Percentiles rank a stretch among this genome's conserved stretches.
These are phyloP conservation scores for Cryptosporidium felis DNA, from an alignment of 169 alveolate species.

Conservation along the genomic window DNA sequence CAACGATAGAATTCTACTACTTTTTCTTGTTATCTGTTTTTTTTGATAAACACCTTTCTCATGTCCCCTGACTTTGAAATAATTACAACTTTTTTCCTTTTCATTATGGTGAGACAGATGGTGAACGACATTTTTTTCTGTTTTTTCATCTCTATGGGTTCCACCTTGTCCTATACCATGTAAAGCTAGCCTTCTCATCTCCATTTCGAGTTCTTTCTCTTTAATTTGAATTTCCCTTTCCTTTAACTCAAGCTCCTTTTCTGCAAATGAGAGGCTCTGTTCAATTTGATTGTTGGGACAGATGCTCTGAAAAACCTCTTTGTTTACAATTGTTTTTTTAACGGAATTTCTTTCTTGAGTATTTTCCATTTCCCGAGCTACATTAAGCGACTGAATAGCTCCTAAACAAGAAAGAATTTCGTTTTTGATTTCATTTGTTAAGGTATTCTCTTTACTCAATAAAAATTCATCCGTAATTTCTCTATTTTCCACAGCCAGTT, in stretches of 20 bases:
- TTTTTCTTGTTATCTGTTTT: not conserved
- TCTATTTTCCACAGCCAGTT: not conserved
- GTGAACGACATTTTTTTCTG: not conserved
- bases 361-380: not conserved
- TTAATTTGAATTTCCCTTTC: constrained; percentile 32
- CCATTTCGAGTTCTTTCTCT: constrained; percentile 34
- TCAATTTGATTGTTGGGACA: not conserved
- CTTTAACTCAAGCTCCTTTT: constrained; percentile 22
- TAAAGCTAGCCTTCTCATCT: not conserved
- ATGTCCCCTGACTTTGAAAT: constrained; percentile 6
- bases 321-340: constrained; percentile 17
- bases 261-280: not conserved
- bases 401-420: not conserved
- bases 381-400: no score
- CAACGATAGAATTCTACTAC: not conserved
- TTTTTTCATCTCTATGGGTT: not conserved
- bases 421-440: not conserved
- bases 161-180: constrained; percentile 1
- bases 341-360: not conserved
- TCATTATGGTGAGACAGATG: not conserved
- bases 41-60: not conserved
- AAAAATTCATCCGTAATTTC: not conserved
- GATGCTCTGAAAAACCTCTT: constrained; percentile 19
- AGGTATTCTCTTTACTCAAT: not conserved
- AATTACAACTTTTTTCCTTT: constrained; percentile 1